Base-by-base conservation (phyloP, 2,329 filamentous ascomycete genomes). In the Atkinsonella hypoxylon region DNA sequence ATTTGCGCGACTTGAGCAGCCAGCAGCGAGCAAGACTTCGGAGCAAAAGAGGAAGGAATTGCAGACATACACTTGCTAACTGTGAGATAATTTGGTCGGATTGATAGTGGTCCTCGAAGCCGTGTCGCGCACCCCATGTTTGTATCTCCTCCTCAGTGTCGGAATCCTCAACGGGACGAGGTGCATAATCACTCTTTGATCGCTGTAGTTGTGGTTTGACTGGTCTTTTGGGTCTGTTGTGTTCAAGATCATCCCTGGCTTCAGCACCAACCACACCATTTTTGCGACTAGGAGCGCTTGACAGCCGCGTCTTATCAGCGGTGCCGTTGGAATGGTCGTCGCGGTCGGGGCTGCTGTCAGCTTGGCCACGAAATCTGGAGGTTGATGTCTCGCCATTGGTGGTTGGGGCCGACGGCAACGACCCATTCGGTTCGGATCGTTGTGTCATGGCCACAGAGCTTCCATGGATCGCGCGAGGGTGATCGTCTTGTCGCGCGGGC, bases 61-160 rank as follows among this genome's bases (percentile, higher is more conserved):
- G 44, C 45, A 49, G 53, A 55, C 83, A 71, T 70, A 89, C 85
- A 64, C 85, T 89, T 48, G 86, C 88, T 56, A 95, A 75, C 57
- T 89, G 79, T 51, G 86, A 85, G 59, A 94, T 85, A 61, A 94
- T 90, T 62, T 95, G 89, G 58, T 89, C 87, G 5, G 87, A 94
- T 62, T 89, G 86, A 64, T 95, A 89, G 66, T 95, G 89, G 58
- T 90, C 86, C 63, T 95, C 89, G 72, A 93, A 96, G 45, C 90
- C 90, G 70, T 96, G 90, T 46, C 90, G 80, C 65, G 76, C 76
- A 8, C 78, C 77, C 74, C 75, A 78, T 57, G 75, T 72, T 42
- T 69, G 67, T 32, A 73, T 65, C 41, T 75, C 73, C 3, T 75
- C 72, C 30, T 63, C 58, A 47, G 66, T 62, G 41, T 73, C 71